These are phyloP conservation scores for Pseudopithomyces maydicus DNA, from an alignment of 2,329 filamentous ascomycete species.

Conservation along the genomic window DNA sequence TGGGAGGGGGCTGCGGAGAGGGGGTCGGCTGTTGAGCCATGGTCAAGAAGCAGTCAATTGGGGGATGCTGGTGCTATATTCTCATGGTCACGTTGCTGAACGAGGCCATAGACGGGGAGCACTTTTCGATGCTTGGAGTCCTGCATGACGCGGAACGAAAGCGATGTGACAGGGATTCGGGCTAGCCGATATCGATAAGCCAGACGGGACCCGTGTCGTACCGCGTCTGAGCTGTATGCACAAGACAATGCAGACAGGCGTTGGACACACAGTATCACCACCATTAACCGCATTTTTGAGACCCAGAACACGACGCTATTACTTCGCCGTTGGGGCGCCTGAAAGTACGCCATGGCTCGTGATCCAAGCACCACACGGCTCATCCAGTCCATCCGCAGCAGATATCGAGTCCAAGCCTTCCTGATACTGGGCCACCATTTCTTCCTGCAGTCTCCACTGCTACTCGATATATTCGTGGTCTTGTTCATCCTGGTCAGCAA, in stretches of 20 bases:
- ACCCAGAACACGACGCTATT: neutral
- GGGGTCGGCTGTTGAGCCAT: conserved; percentile 5
- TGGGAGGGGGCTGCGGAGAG: conserved; percentile 22
- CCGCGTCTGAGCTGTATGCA: neutral
- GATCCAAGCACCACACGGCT: conserved; percentile 24
- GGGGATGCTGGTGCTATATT: neutral
- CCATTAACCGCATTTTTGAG: neutral
- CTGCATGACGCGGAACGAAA: conserved; percentile 5
- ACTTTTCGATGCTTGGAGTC: neutral
- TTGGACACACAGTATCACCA: no score
- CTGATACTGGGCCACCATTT: conserved; percentile 41
- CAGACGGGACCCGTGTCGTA: neutral
- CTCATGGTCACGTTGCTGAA: conserved; percentile 1
- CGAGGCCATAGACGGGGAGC: neutral
- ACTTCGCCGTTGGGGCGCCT: no score
- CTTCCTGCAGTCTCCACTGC: conserved; percentile 35
- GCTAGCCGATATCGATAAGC: conserved; percentile 18
- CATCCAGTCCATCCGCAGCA: conserved; percentile 33
- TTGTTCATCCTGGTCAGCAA: conserved; percentile 44
- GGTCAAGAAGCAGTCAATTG: neutral
- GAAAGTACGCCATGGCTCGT: conserved; percentile 16
- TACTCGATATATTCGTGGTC: conserved; percentile 40
- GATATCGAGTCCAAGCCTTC: conserved; percentile 38
- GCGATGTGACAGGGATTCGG: neutral
- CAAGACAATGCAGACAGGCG: no score